Evolutionary conservation across 371 early-diverging fungal species (phyloP), one percentile per base, ranked within the genome.

Genomic region (Rhizomucor miehei): DNA sequence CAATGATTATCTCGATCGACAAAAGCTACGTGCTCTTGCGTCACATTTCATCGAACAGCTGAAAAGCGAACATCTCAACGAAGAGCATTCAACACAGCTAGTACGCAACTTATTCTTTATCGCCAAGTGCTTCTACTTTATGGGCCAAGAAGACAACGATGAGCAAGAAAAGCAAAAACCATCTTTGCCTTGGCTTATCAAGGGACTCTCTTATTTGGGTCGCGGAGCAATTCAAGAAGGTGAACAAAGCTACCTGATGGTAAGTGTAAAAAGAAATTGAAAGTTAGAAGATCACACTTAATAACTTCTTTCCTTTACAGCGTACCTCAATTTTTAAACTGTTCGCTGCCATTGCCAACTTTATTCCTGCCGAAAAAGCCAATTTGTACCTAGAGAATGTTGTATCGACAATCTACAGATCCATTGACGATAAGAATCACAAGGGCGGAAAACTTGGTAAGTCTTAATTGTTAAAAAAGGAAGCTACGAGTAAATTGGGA

Each of bases 91-190:
- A 2, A 89, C 81, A 55, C 96, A 97, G 68, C 68, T 89, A 41
- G 90, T 95, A 17, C 95, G 96, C 82, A 97, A 98, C 66, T 57
- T 97, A 63, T 88, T 91, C 68, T 98, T 93, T 69, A 70, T 96
- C 38, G 90, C 88, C 53, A 90, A 89, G 62, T 84, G 87, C 59
- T 81, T 95, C 53, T 79, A 71, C 40, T 65, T 73, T 35, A 61
- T 76, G 46, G 58, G 70, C 3, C 71, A 69, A 6, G 78, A 73
- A n/a, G 84, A 85, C 19, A 64, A 19, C 1, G 65, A 63, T 50
- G 66, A 64, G 19, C 43, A 46, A 11, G 60, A 69, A 16, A 66
- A 72, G 20, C 47, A 57, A 20, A 78, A 77, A 44, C 55, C 62
- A 12, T 70, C 79, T 6, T 69, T 90, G 4, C 62, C 73, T 52